Evolutionary conservation across 176 grass and related monocot species (phyloP), one percentile per base, ranked within the genome.

Genomic region (Cenchrus purpureus): DNA sequence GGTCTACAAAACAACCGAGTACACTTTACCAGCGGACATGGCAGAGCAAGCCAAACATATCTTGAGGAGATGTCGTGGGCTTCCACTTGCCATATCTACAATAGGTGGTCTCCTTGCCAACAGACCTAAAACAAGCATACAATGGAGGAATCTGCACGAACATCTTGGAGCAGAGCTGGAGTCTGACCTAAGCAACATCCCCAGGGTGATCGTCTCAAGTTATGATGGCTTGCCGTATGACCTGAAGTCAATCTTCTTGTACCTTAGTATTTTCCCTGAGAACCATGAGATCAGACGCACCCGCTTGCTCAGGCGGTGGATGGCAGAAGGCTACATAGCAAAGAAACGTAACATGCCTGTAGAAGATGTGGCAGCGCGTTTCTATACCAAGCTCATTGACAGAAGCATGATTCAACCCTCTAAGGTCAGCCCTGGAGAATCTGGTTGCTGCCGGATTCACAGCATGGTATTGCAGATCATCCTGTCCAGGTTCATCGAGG

Each of bases 231-330:
- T 90, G 52, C 85, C 82, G 5, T 88, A 90, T 69, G 6, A 81
- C 68, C 73, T 88, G 49, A 92, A 92, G 22, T 81, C 80, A 9
- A 87, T 88, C n/a, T 84, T 92, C 64, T 65, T 92, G 32, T 92
- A 92, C 31, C 87, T 92, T 3, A 84, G 68, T 58, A 80, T 92
- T 16, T 92, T 89, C 19, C 83, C 86, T 6, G 67, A 89, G 79
- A 84, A 92, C 66, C 82, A 75, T 79, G 66, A 89, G 81, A 89
- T 92, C 52, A 62, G 58, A n/a, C 37, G 79, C 10, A 83, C 43
- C 31, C 71, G 45, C 28, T 51, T 92, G 71, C 15, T 89, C 48
- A 79, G 62, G 54, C 66, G 83, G 31, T 92, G 91, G 91, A 81
- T 92, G 67, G 83, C 83, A 51, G 91, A 92, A 56, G 91, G 87